phyloP scores from a whole-genome alignment of 768 basidiomycete genomes.

The Coprinellus aureogranulatus region DNA sequence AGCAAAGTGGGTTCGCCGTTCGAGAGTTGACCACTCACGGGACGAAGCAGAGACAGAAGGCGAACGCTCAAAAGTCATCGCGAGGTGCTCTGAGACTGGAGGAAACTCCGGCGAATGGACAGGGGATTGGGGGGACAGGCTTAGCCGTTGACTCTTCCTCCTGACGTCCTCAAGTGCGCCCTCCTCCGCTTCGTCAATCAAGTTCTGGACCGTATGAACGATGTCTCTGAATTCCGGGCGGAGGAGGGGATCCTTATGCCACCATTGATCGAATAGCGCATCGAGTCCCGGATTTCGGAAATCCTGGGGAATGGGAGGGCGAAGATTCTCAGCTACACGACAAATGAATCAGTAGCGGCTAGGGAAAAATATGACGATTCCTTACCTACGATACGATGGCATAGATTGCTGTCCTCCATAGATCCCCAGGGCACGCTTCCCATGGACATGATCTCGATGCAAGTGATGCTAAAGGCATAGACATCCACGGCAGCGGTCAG shows the following conservation, averaged over 20 bases:
- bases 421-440: conserved; percentile 61
- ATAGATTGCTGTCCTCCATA: conserved; percentile 50
- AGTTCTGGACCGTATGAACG: conserved; percentile 43
- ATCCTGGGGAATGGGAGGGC: conserved; percentile 49
- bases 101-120: background rate
- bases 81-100: background rate
- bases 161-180: conserved; percentile 18
- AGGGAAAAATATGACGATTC: conserved; percentile 7
- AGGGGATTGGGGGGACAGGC: background rate
- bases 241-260: conserved; percentile 49
- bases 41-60: conserved; percentile 1
- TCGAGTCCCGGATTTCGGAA: conserved; percentile 39
- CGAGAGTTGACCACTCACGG: background rate
- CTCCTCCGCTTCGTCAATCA: conserved; percentile 40
- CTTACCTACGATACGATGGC: conserved; percentile 51
- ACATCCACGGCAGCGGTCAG: conserved; percentile 62
- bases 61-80: background rate
- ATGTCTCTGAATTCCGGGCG: conserved; percentile 57
- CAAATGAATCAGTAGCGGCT: conserved; percentile 9
- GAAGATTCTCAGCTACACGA: conserved; percentile 45
- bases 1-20: background rate
- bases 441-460: conserved; percentile 64
- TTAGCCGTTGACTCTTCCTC: conserved; percentile 1
- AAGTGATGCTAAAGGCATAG: conserved; percentile 68
- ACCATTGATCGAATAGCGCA: conserved; percentile 52